A percentile compares a stretch with the other conserved stretches of the same genome.
Conservation (phyloP, 495 filamentous ascomycete species). For the Apiosordaria backusii region DNA sequence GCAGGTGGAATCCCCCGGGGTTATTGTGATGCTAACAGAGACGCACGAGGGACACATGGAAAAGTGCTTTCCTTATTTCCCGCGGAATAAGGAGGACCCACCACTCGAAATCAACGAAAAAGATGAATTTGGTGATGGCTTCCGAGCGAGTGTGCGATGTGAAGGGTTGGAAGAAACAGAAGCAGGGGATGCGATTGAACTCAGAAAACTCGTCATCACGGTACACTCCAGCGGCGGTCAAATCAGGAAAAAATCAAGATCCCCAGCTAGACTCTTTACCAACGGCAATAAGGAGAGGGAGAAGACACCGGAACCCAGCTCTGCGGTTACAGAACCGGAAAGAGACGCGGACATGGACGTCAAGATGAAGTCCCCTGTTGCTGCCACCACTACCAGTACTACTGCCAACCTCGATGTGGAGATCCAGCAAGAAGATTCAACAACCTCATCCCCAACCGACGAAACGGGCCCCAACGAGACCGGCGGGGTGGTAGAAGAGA, state of each 20-base stretch:
- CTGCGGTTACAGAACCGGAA: not conserved
- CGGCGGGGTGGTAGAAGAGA: constrained; percentile 42
- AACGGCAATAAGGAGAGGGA: not conserved
- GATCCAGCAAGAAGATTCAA: not conserved
- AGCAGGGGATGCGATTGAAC: constrained; percentile 50
- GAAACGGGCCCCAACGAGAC: not conserved
- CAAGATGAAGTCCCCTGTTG: constrained; percentile 21
- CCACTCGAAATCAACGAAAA: constrained; percentile 52
- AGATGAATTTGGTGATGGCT: constrained; percentile 62
- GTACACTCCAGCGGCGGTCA: constrained; percentile 23
- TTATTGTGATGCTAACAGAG: constrained; percentile 95
- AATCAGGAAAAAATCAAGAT: not conserved
- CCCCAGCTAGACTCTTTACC: not conserved
- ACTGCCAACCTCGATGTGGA: too few species aligned
- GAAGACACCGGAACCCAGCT: constrained; percentile 3
- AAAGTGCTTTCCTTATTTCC: constrained; percentile 93
- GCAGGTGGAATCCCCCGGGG: constrained; percentile 70
- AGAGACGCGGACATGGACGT: constrained; percentile 18
- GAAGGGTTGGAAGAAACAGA: constrained; percentile 46
- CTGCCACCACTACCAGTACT: not conserved
- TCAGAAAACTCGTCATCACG: constrained; percentile 52
- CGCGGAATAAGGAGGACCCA: constrained; percentile 53
- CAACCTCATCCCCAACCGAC: not conserved
- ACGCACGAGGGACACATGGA: constrained; percentile 77
- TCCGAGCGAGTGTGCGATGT: constrained; percentile 52